phyloP scores from a whole-genome alignment of 192 early-diverging fungal species.

The Obelidium mucronatum region DNA sequence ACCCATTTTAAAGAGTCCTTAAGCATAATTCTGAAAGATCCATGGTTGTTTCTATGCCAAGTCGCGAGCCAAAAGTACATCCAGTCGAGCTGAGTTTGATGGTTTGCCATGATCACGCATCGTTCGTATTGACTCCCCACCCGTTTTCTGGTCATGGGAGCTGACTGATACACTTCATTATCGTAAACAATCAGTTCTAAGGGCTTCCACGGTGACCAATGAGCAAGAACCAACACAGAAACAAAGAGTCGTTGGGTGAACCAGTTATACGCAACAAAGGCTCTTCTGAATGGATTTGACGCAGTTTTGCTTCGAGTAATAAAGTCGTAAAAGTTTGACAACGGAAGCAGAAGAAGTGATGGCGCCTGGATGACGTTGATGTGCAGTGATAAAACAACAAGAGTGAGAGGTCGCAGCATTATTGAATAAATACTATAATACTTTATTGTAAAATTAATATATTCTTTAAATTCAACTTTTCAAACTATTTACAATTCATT shows the following conservation, averaged over 20 bases:
- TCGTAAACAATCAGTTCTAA: slow-evolving; percentile 44
- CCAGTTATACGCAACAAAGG: slow-evolving; percentile 43
- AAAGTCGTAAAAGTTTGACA: slow-evolving; percentile 17
- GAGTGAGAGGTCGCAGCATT: slow-evolving; percentile 37
- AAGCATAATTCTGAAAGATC: slow-evolving; percentile 88
- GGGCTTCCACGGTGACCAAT: slow-evolving; percentile 38
- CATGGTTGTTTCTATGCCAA: slow-evolving; percentile 66
- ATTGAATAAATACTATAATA: not conserved
- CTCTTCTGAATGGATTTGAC: not conserved
- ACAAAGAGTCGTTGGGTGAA: slow-evolving; percentile 50
- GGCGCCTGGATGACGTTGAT: slow-evolving; percentile 50
- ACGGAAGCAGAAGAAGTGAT: slow-evolving; percentile 36
- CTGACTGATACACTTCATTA: slow-evolving; percentile 32
- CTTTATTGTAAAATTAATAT: no score
- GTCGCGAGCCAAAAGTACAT: slow-evolving; percentile 30
- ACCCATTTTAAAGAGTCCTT: slow-evolving; percentile 81
- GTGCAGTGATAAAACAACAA: slow-evolving; percentile 36
- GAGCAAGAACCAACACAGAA: slow-evolving; percentile 44
- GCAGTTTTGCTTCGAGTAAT: slow-evolving; percentile 19
- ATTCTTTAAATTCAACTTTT: no score
- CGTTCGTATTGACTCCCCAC: not conserved
- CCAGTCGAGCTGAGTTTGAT: slow-evolving; percentile 45
- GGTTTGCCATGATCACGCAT: slow-evolving; percentile 56
- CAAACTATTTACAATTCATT: not conserved
- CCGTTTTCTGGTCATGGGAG: not conserved